These are phyloP conservation scores for Agrocybe chaxingu DNA, from an alignment of 768 basidiomycete genomes.

Conservation along the genomic window DNA sequence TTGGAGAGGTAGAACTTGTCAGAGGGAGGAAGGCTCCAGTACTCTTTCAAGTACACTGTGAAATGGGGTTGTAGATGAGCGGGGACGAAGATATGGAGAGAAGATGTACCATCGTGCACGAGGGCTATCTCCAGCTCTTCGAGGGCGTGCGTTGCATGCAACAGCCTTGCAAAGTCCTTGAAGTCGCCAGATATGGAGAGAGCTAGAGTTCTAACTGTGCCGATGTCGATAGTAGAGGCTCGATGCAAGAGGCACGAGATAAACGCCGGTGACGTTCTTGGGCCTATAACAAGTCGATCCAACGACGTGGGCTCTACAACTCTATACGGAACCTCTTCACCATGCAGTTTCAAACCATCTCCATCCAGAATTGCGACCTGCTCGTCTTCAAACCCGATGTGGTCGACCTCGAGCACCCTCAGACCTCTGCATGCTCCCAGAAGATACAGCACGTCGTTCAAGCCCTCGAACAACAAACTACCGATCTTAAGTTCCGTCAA, in stretches of 20 bases:
- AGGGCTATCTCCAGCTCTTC: conserved; percentile 21
- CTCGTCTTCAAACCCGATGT: conserved; percentile 16
- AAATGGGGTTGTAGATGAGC: neutral
- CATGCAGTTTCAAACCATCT: neutral
- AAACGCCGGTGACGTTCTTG: conserved; percentile 21
- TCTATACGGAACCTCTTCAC: neutral
- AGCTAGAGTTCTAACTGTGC: conserved; percentile 18
- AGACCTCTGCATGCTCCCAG: conserved; percentile 16
- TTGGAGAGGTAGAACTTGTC: conserved; percentile 22
- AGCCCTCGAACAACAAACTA: conserved; percentile 14
- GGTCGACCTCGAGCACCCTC: conserved; percentile 18
- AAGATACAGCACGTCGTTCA: conserved; percentile 12
- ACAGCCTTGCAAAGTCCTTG: conserved; percentile 19
- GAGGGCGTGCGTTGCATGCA: conserved; percentile 19
- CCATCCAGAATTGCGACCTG: conserved; percentile 2
- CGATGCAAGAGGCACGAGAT: conserved; percentile 21
- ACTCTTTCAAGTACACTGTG: conserved; percentile 18
- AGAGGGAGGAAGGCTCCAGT: conserved; percentile 13
- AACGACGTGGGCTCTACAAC: conserved; percentile 6
- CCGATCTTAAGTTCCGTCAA: conserved; percentile 19
- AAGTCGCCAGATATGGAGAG: conserved; percentile 24
- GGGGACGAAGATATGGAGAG: neutral
- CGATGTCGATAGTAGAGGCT: conserved; percentile 14
- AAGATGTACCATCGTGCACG: conserved; percentile 21
- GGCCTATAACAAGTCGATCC: conserved; percentile 22